Base-by-base conservation (phyloP, 1,284 basidiomycete genomes). In the Tylopilus sp. region DNA sequence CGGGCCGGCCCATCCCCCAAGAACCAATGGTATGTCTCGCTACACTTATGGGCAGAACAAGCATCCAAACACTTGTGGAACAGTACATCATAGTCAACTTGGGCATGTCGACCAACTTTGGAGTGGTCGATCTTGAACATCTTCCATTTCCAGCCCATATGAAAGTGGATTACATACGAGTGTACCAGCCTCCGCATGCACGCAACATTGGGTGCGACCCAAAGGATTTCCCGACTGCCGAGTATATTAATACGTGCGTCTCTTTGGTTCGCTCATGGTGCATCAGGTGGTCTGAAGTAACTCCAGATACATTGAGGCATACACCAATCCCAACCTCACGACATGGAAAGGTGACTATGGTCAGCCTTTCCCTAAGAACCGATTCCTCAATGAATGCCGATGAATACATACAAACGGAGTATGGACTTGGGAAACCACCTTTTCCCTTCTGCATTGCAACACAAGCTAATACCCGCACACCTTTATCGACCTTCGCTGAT, bases 131-230 rank as follows among this genome's bases (percentile, higher is more conserved):
- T 56, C 73, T 82, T 34, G 64, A 59, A 2, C 64, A 82, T 51
- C 68, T 88, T 28, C 68, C 68, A 9, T 86, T 83, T 64, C 86
- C 87, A 4, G 75, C 72, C 2, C 72, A 77, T 53, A 75, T 88
- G 76, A 72, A 71, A 28, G 67, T 90, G 34, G 87, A 90, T 61
- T 90, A 84, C 58, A 76, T 89, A 39, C 72, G 86, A 15, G 79
- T 89, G 1, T 88, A 86, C 59, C 84, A 84, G 55, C 73, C 77
- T 28, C 65, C 70, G 25, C 65, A 77, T 26, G 65, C 73, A 6
- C 78, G 77, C 30, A 84, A 82, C 57, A 73, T 89, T 37, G 85
- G 86, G 13, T 91, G 88, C 57, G 74, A 87, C 57, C 87, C 88
- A 10, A 69, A 70, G n/a, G 70, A 75, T 47, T 79, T 78, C 54